Evolutionary conservation across 2,329 filamentous ascomycete genomes (phyloP).

Genomic region (Talaromyces pinophilus): DNA sequence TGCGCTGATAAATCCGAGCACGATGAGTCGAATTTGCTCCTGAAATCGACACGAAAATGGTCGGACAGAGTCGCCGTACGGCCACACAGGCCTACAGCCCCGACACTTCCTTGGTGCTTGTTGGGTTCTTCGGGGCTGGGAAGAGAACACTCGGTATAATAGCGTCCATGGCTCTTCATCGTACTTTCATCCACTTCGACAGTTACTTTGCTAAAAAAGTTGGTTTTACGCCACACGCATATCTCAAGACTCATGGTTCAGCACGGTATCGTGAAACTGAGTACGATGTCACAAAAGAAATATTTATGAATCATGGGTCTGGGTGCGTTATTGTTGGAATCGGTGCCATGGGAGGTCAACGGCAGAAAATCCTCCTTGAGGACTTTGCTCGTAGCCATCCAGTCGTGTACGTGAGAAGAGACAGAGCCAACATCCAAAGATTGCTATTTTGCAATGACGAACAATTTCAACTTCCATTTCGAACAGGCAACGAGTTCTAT

Average conservation of each 20-base stretch:
- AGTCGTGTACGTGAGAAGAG: constrained; percentile 66
- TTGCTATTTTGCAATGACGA: constrained; percentile 29
- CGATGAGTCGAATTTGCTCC: neutral
- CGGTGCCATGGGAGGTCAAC: constrained; percentile 63
- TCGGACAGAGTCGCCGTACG: neutral
- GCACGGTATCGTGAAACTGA: constrained; percentile 4
- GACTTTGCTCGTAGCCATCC: constrained; percentile 63
- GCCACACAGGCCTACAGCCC: constrained; percentile 44
- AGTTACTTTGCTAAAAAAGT: constrained; percentile 51
- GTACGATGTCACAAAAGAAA: constrained; percentile 1
- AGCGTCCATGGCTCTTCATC: constrained; percentile 66
- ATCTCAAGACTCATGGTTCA: constrained; percentile 2
- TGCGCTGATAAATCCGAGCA: neutral
- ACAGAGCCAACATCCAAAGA: constrained; percentile 35
- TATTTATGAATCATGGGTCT: constrained; percentile 51
- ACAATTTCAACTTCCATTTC: constrained; percentile 26
- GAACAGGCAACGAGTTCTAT: constrained; percentile 38
- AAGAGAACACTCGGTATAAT: constrained; percentile 74
- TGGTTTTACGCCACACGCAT: neutral
- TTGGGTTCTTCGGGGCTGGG: constrained; percentile 69
- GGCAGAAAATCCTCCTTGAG: constrained; percentile 58
- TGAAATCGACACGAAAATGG: neutral
- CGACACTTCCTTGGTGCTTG: constrained; percentile 68
- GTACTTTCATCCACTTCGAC: constrained; percentile 67
- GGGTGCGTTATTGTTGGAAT: constrained; percentile 68